Conservation (phyloP, 2,329 filamentous ascomycete genomes). For the Monilinia laxa region DNA sequence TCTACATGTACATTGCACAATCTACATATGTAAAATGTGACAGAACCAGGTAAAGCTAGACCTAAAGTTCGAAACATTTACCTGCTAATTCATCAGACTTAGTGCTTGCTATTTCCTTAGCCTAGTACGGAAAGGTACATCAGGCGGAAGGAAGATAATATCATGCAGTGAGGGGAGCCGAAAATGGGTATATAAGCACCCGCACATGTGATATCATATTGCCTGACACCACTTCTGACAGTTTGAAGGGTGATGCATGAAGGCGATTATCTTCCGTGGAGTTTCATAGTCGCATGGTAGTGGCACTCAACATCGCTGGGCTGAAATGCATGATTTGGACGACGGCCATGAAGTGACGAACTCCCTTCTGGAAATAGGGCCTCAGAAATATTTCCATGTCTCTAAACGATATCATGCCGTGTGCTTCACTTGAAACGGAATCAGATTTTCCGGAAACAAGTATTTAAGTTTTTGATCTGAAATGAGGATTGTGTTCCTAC, state of each 20-base stretch:
- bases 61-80: neutral
- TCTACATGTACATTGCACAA: conserved; percentile 11
- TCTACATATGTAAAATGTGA: neutral
- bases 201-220: conserved; percentile 19
- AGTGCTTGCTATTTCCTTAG: conserved; percentile 3
- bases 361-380: neutral
- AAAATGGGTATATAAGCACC: conserved; percentile 13
- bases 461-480: neutral
- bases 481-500: neutral
- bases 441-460: neutral
- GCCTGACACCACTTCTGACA: conserved; percentile 1
- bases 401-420: neutral
- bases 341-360: neutral
- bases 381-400: neutral
- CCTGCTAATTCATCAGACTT: neutral
- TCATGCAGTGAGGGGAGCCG: conserved; percentile 9
- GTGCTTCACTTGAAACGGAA: conserved; percentile 20
- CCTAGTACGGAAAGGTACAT: conserved; percentile 14
- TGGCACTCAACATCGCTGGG: neutral
- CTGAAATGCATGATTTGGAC: conserved; percentile 5
- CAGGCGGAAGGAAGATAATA: conserved; percentile 14
- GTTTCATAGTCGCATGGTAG: conserved; percentile 5
- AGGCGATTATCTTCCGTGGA: conserved; percentile 6
- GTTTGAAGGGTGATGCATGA: conserved; percentile 1
- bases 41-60: neutral